Evolutionary conservation across 2,329 filamentous ascomycete genomes (phyloP), one percentile per base, ranked within the genome.

Genomic region (Pseudohalonectria lignicola): DNA sequence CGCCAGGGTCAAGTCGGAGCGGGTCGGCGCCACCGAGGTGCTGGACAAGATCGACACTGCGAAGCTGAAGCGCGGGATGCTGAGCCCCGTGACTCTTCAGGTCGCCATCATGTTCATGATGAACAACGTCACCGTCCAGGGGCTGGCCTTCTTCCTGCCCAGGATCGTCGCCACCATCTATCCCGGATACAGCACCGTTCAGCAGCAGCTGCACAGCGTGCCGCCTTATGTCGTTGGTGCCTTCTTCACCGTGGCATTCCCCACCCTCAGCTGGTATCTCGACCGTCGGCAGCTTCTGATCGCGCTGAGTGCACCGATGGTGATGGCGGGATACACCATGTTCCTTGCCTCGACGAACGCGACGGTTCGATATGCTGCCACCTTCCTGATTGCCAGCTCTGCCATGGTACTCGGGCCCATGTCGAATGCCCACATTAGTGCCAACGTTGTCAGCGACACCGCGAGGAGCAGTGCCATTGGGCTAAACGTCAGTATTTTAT

Each of bases 391-490:
- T 31, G 71, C 76, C 2, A 61, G 63, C 9, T 76, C 75, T 4
- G 71, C 73, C 4, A 82, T 80, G 44, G 56, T 70, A 2, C 71
- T 74, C 32, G 79, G 79, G 1, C 65, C 78, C 0, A 62, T 84
- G 4, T 72, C 69, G 47, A 81, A 79, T 45, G 76, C 77, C 0
- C 73, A 82, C 43, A 69, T 68, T 2, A 70, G 76, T 0, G 77
- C 76, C 5, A 82, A 82, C 44, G 76, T 82, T 1, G 69, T 81
- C 4, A 75, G 72, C 2, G 79, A 84, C 46, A 80, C 78, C 0
- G 73, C 79, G 0, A 65, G 76, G 11, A 70, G 69, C 1, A 66
- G 71, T 1, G 74, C 76, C 8, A 78, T 81, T 41, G 76, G 69
- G 9, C 70, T 69, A 0, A 72, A 71, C 38, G 33, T 35, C 15